Evolutionary conservation across 2,329 filamentous ascomycete genomes (phyloP).

Genomic region (Lasiodiplodia theobromae): DNA sequence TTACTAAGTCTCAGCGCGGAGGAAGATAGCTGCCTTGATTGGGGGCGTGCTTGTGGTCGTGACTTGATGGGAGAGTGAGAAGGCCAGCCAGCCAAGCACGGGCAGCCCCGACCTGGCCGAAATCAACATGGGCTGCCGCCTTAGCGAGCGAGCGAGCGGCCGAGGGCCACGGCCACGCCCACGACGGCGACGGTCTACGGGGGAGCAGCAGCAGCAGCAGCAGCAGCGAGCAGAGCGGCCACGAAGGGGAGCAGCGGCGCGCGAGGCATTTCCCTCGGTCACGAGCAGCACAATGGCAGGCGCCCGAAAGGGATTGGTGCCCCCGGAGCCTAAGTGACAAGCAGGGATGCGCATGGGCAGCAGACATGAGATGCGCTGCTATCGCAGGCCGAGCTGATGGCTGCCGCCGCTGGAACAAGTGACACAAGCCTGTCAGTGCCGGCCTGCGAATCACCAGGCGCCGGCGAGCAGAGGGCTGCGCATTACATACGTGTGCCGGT

Average conservation of each 20-base stretch:
- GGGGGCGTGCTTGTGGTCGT: constrained; percentile 25
- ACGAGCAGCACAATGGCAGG: constrained; percentile 28
- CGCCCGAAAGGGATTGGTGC: constrained; percentile 28
- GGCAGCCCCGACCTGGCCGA: background rate
- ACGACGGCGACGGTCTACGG: constrained; percentile 10
- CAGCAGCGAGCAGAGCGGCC: constrained; percentile 11
- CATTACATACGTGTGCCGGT: background rate
- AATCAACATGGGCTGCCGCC: constrained; percentile 8
- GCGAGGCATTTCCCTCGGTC: constrained; percentile 26
- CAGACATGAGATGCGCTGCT: constrained; percentile 22
- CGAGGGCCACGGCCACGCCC: constrained; percentile 4
- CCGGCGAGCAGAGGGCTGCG: background rate
- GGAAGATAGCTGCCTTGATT: constrained; percentile 26
- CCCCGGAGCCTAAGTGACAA: constrained; percentile 20
- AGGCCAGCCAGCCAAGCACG: constrained; percentile 12
- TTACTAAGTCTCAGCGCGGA: constrained; percentile 31
- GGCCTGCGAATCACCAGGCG: constrained; percentile 8
- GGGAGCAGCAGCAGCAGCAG: background rate
- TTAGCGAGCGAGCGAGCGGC: constrained; percentile 23
- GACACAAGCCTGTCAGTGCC: constrained; percentile 13
- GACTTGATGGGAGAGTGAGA: constrained; percentile 28
- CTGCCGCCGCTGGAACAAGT: constrained; percentile 14
- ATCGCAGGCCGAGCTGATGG: constrained; percentile 15
- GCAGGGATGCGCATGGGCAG: constrained; percentile 27
- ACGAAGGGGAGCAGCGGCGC: constrained; percentile 15